Base-by-base conservation (phyloP, 768 basidiomycete species). In the Panaeolus cyanescens region DNA sequence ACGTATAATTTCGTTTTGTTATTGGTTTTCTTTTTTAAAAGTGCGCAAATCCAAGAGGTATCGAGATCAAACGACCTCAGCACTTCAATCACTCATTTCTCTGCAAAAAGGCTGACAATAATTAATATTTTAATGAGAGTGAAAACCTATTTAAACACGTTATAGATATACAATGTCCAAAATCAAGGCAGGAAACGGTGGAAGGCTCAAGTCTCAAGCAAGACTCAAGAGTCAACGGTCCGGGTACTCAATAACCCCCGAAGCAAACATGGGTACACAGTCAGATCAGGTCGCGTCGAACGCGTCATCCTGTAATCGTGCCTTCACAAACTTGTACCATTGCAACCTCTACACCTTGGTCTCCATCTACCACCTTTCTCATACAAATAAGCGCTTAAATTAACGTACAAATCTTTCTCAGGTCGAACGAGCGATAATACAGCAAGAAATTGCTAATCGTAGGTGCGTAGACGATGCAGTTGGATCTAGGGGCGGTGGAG, bases 261-360 rank as follows among this genome's bases (percentile, higher is more conserved):
- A 50, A 50, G 12, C 25, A 50, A 50, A 50, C 45, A 50, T 6
- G 9, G 10, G 15, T 28, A 50, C 15, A 50, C 45, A 50, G 5
- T 50, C 30, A 28, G 45, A 50, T 50, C 25, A 50, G 40, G 45
- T 50, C 45, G 45, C 45, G 45, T 50, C 45, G 45, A 50, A 50
- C 45, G 45, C 45, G 45, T 50, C 45, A 50, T 50, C 45, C 45
- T 50, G 25, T 28, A 50, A 50, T 50, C 25, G 22, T 50, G 12
- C 45, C 45, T 50, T 50, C 10, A 50, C 45, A 19, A 50, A 50
- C 45, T 40, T 40, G 25, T 28, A 28, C 25, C n/a, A 50, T 50
- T 13, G 12, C 45, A 50, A 25, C 45, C 45, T 28, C 45, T 4
- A 15, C 30, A n/a, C 25, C 45, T n/a, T 25, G 22, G 45, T 32